Conservation (phyloP, 345 rosid species). For the Raphanus raphanistrum region DNA sequence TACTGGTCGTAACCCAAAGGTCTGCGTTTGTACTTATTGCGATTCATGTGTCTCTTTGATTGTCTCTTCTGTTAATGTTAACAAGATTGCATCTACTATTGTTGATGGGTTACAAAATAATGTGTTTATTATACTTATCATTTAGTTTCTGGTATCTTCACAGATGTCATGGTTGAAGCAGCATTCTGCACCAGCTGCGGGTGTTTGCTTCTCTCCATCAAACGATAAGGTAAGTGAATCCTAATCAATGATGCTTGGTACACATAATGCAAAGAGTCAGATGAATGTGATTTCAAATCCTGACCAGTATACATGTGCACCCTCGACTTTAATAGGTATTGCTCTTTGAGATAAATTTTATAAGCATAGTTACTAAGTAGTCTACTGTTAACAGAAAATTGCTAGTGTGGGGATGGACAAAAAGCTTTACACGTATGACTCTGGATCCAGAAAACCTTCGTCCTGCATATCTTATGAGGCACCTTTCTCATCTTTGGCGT, state of each 20-base stretch:
- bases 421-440: conserved; percentile 85
- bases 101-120: neutral
- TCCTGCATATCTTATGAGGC: conserved; percentile 78
- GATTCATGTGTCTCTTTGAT: neutral
- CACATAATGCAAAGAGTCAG: conserved; percentile 13
- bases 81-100: conserved; percentile 8
- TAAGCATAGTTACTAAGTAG: conserved; percentile 9
- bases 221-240: conserved; percentile 73
- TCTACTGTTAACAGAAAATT: conserved; percentile 59
- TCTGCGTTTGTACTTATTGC: conserved; percentile 27
- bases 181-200: conserved; percentile 97
- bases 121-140: conserved; percentile 21
- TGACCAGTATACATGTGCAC: conserved; percentile 2
- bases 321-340: conserved; percentile 10
- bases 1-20: conserved; percentile 93
- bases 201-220: conserved; percentile 92
- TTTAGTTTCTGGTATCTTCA: conserved; percentile 22
- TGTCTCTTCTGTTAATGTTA: neutral
- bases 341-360: conserved; percentile 14
- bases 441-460: conserved; percentile 78
- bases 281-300: conserved; percentile 3
- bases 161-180: conserved; percentile 96
- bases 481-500: conserved; percentile 96
- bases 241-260: conserved; percentile 16
- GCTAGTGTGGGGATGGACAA: conserved; percentile 97